Evolutionary conservation across 805 yeast genomes (phyloP).

Genomic region (Cyberlindnera amylophila): DNA sequence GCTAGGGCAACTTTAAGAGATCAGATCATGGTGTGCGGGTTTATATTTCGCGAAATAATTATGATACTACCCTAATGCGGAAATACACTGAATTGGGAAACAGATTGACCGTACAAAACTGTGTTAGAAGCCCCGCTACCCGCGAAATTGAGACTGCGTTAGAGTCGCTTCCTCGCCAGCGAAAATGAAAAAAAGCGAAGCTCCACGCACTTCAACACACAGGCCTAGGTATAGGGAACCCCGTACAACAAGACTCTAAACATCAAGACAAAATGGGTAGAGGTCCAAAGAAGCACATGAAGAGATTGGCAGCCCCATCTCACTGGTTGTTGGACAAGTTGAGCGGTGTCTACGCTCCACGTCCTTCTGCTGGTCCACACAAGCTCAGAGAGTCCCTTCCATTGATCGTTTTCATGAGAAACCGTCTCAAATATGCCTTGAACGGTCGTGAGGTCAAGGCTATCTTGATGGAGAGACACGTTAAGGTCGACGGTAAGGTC

Average conservation of each 20-base stretch:
- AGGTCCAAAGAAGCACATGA: slow-evolving; percentile 86
- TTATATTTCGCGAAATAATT: background rate
- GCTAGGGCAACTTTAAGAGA: slow-evolving; percentile 1
- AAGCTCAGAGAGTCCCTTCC: slow-evolving; percentile 98
- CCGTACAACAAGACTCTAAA: slow-evolving; percentile 5
- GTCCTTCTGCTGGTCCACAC: slow-evolving; percentile 99
- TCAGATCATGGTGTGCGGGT: slow-evolving; percentile 2
- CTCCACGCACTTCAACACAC: slow-evolving; percentile 11
- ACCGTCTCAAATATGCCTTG: slow-evolving; percentile 97
- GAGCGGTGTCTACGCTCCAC: slow-evolving; percentile 99
- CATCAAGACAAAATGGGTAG: slow-evolving; percentile 29
- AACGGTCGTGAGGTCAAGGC: slow-evolving; percentile 99
- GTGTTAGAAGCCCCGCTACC: slow-evolving; percentile 6
- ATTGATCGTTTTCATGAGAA: slow-evolving; percentile 93
- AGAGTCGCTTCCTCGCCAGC: slow-evolving; percentile 2
- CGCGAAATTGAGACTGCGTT: slow-evolving; percentile 7
- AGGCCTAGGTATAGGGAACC: background rate
- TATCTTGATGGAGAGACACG: slow-evolving; percentile 96
- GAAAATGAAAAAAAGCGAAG: slow-evolving; percentile 19
- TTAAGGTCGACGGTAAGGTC: slow-evolving; percentile 98
- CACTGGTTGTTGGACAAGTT: slow-evolving; percentile 99
- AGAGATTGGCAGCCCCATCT: slow-evolving; percentile 99
- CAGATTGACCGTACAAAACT: background rate
- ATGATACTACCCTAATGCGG: background rate
- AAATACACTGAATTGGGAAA: background rate